Conservation (phyloP, 2,329 filamentous ascomycete species). For the Rhinocladiella similis region DNA sequence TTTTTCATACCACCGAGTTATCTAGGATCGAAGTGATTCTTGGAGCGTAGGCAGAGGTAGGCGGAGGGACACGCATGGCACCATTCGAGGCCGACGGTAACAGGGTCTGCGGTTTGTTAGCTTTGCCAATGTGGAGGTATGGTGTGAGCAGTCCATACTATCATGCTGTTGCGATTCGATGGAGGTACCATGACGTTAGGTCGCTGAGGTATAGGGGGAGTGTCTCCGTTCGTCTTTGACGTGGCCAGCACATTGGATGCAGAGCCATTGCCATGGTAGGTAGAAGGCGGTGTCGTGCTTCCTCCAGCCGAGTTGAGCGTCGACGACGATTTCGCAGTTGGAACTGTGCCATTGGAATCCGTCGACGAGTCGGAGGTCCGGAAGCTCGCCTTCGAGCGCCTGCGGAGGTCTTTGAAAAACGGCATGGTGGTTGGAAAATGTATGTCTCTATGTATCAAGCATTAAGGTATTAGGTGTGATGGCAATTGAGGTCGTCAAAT, state of each 20-base stretch:
- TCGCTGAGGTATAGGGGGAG: constrained; percentile 46
- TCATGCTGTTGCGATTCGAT: constrained; percentile 44
- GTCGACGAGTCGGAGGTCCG: constrained; percentile 64
- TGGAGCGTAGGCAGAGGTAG: constrained; percentile 78
- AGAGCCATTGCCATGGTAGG: constrained; percentile 65
- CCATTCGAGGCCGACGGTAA: constrained; percentile 26
- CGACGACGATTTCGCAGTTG: constrained; percentile 64
- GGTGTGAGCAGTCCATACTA: constrained; percentile 35
- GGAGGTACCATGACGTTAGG: constrained; percentile 43
- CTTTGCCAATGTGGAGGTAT: background rate
- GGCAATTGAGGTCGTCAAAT: constrained; percentile 5
- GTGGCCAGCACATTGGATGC: constrained; percentile 59
- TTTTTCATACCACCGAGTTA: constrained; percentile 72
- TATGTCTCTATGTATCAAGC: constrained; percentile 7
- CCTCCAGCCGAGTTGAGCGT: constrained; percentile 62
- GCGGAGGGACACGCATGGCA: constrained; percentile 51
- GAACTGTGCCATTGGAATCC: constrained; percentile 60
- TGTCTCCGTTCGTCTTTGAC: constrained; percentile 53
- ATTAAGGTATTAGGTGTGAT: constrained; percentile 9
- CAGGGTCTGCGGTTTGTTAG: constrained; percentile 32
- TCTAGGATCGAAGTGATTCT: constrained; percentile 76
- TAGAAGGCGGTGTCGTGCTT: constrained; percentile 73
- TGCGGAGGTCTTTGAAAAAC: constrained; percentile 75
- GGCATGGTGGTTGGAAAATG: constrained; percentile 42
- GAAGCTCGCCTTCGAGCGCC: constrained; percentile 74